Evolutionary conservation across 1,284 basidiomycete species (phyloP), one percentile per base, ranked within the genome.

Genomic region (Ganoderma sinense): DNA sequence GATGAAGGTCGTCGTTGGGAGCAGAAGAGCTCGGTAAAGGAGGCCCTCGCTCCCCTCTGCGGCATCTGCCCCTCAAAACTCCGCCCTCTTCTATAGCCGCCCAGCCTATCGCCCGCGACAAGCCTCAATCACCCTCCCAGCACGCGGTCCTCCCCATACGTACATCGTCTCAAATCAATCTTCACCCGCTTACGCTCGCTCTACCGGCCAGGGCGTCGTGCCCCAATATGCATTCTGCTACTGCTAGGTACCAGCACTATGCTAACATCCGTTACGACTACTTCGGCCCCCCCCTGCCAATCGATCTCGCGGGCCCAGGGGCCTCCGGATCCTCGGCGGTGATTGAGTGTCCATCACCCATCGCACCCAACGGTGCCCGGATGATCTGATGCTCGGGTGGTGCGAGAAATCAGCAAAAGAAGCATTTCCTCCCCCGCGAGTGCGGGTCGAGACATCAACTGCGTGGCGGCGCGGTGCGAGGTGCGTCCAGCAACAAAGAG

Each of bases 1-100:
- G 84, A 80, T 83, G 82, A 77, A 80, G 76, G 68, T 58, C 43
- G 80, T 79, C 80, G 83, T 82, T 80, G 84, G 78, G 83, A 83
- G 78, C 78, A 79, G 68, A 66, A 63, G 80, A 74, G 77, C 69
- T 66, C 75, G 74, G 76, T 70, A 77, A 53, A 64, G 65, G 78
- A 77, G 74, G 75, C 76, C 69, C 70, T 61, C 68, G 67, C 65
- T 59, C 65, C 70, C 63, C 64, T 71, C 71, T 70, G 64, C 13
- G 59, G 48, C 48, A 53, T 53, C 66, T 45, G 69, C 67, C 71
- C 75, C 82, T 84, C 81, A 78, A 83, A 79, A 84, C 84, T 84
- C 84, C 84, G 84, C 84, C 66, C 71, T 51, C 70, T 75, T 74
- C 72, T 70, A 72, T 74, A 72, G 71, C 72, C 74, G 71, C 75